These are phyloP conservation scores for Aspergillus incahuasiensis DNA, from an alignment of 495 filamentous ascomycete species.

Conservation along the genomic window DNA sequence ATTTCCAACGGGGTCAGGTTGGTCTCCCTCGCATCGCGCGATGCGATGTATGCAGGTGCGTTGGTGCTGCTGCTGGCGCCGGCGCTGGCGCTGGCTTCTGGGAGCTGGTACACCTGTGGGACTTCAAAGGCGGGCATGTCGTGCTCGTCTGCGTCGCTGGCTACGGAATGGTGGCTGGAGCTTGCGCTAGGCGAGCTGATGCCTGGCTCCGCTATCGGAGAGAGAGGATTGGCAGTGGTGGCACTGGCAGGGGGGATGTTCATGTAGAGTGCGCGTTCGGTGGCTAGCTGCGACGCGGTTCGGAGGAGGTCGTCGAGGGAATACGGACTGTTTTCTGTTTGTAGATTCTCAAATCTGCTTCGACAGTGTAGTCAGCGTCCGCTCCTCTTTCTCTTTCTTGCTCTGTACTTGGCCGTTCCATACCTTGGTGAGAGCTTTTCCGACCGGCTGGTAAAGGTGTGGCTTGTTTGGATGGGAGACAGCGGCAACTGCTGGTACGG, in stretches of 20 bases:
- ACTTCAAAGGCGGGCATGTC: conserved; percentile 3
- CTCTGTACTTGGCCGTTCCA: neutral
- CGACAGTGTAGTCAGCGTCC: neutral
- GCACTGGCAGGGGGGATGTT: conserved; percentile 14
- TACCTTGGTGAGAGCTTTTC: conserved; percentile 14
- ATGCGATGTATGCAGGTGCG: neutral
- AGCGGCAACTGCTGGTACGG: neutral
- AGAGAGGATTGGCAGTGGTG: neutral
- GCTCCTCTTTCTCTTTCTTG: neutral
- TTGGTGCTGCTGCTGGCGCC: neutral
- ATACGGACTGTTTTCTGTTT: neutral
- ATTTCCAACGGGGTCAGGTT: conserved; percentile 31
- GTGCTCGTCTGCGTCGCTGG: conserved; percentile 23
- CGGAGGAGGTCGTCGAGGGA: conserved; percentile 16
- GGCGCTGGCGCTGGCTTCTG: conserved; percentile 2
- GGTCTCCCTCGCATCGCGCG: neutral
- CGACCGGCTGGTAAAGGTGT: neutral
- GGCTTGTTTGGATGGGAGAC: neutral
- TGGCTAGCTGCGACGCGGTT: conserved; percentile 24
- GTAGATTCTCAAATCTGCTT: conserved; percentile 8
- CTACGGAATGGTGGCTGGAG: conserved; percentile 15
- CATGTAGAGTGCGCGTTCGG: conserved; percentile 38
- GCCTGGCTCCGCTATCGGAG: conserved; percentile 14
- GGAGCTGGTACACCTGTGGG: conserved; percentile 12
- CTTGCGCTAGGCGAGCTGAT: conserved; percentile 24